These are phyloP conservation scores for Chaetomium strumarium DNA, from an alignment of 2,329 filamentous ascomycete species.

Conservation along the genomic window DNA sequence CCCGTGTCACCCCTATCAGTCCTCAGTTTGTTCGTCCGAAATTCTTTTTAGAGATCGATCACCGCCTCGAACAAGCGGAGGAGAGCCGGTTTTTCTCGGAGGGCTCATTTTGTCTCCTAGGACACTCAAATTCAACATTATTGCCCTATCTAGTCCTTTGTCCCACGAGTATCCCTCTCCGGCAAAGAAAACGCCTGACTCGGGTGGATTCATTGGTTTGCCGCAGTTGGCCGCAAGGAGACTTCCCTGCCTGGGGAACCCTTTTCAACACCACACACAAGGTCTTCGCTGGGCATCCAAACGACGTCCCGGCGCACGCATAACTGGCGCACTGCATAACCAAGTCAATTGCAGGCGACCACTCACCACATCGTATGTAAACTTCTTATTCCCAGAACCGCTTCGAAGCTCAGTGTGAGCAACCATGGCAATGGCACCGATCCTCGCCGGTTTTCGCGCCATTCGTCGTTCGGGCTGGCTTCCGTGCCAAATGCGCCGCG, in stretches of 20 bases:
- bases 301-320: too few species aligned
- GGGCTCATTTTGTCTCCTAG: slow-evolving; percentile 3
- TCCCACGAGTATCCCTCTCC: background rate
- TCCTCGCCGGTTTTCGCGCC: too few species aligned
- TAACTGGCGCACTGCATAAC: too few species aligned
- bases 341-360: too few species aligned
- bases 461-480: too few species aligned
- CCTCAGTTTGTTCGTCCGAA: slow-evolving; percentile 6
- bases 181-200: background rate
- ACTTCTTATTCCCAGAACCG: too few species aligned
- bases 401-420: too few species aligned
- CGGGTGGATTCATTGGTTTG: background rate
- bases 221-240: background rate
- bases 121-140: slow-evolving; percentile 25
- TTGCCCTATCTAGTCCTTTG: background rate
- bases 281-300: too few species aligned
- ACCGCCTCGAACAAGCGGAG: slow-evolving; percentile 17
- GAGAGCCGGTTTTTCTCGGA: background rate
- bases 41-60: slow-evolving; percentile 20
- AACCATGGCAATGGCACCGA: too few species aligned
- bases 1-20: slow-evolving; percentile 7
- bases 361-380: too few species aligned
- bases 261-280: too few species aligned
- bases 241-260: background rate
- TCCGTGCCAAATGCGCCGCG: too few species aligned